Evolutionary conservation across 2,329 filamentous ascomycete species (phyloP), one percentile per base, ranked within the genome.

Genomic region (Penicillium sp.): DNA sequence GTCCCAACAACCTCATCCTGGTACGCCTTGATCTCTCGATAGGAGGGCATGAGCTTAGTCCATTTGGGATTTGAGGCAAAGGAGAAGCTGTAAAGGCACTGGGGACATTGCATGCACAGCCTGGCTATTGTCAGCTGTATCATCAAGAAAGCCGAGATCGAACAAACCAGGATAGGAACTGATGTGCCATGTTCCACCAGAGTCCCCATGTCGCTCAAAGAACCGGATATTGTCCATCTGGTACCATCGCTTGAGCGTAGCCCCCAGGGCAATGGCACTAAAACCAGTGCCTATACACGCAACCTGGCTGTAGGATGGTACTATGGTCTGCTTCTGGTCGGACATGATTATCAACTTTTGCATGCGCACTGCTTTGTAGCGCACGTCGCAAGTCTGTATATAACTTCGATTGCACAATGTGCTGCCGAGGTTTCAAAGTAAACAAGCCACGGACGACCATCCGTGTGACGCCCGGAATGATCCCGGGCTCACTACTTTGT

Each of bases 121-220:
- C 81, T 53, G 35, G 2, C 18, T 16, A 6, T 7, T 36, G 45
- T 56, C 29, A 56, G 47, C n/a, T n/a, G n/a, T 41, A 30, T 38
- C 26, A 11, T 35, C 4, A 27, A 43, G 44, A 27, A 32, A 32
- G 34, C n/a, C 4, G 10, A 35, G 13, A n/a, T n/a, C 16, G 13
- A n/a, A 35, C 3, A 5, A n/a, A 66, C 66, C 80, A 32, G 81
- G 84, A 67, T 88, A 87, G 26, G 76, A 72, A 65, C 86, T 87
- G 47, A 79, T 77, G 64, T 78, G 77, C 85, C 85, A 87, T 2
- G 84, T 86, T 10, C 84, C 85, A 18, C 84, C 84, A 18, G 83
- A 19, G 83, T 72, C 2, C 76, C 76, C 7, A 57, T 83, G 73
- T 23, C 80, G 73, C 36, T 87, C 85, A 56, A 86, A 86, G 64